Percentiles rank a stretch among this genome's conserved stretches.
phyloP scores from a whole-genome alignment of 2,329 filamentous ascomycete genomes.

The Colletotrichum cereale region DNA sequence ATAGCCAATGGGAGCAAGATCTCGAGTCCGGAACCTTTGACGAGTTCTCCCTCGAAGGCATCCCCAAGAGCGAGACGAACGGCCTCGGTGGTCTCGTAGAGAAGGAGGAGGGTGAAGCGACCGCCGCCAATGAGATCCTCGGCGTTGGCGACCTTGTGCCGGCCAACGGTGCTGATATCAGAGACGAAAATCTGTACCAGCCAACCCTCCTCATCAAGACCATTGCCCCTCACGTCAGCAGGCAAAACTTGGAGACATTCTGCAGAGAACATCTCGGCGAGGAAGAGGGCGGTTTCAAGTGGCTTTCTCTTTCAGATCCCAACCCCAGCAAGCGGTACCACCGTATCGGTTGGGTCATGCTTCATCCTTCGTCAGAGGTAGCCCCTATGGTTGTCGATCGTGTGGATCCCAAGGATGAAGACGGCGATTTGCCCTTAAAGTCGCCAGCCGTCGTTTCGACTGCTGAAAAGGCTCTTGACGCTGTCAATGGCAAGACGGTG shows the following conservation, averaged over 20 bases:
- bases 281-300: slow-evolving; percentile 91
- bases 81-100: slow-evolving; percentile 87
- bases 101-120: slow-evolving; percentile 96
- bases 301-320: slow-evolving; percentile 94
- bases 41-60: slow-evolving; percentile 92
- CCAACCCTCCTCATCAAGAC: slow-evolving; percentile 98
- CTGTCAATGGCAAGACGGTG: slow-evolving; percentile 98
- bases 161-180: slow-evolving; percentile 84
- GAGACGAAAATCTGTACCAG: slow-evolving; percentile 88
- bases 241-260: slow-evolving; percentile 92
- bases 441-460: slow-evolving; percentile 66
- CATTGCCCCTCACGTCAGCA: slow-evolving; percentile 94
- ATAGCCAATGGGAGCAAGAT: slow-evolving; percentile 90
- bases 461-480: slow-evolving; percentile 88
- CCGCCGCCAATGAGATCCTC: slow-evolving; percentile 89
- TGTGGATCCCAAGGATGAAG: slow-evolving; percentile 79
- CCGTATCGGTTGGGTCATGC: slow-evolving; percentile 97
- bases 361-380: slow-evolving; percentile 82
- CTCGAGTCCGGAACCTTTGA: slow-evolving; percentile 89
- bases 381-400: slow-evolving; percentile 69
- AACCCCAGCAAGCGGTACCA: slow-evolving; percentile 98
- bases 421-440: slow-evolving; percentile 69
- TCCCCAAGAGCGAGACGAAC: slow-evolving; percentile 93
- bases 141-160: slow-evolving; percentile 93
- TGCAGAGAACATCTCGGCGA: slow-evolving; percentile 95